Percentiles rank a stretch among this genome's conserved stretches.
Conservation (phyloP, 179 eudicot species). For the Silene vulgaris region DNA sequence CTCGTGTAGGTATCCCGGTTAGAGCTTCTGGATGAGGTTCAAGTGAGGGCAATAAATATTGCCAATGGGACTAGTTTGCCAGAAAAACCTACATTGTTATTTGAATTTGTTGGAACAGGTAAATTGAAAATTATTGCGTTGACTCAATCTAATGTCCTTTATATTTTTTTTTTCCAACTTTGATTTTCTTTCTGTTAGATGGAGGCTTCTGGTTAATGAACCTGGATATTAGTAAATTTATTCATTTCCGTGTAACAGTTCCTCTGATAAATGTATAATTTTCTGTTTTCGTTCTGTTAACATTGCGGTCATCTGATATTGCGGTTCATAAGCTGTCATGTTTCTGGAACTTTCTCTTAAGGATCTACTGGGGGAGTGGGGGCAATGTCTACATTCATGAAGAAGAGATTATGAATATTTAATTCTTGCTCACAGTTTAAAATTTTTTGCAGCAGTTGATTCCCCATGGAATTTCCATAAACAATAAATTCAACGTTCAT, state of each 20-base stretch:
- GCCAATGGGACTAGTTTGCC: conserved; percentile 83
- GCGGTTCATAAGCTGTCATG: background rate
- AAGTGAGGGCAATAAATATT: conserved; percentile 77
- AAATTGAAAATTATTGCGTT: conserved; percentile 6
- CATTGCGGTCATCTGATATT: conserved; percentile 9
- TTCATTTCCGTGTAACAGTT: too few relatives aligned
- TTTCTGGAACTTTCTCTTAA: background rate
- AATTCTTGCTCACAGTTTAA: too few relatives aligned
- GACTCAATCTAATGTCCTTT: background rate
- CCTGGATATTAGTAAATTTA: too few relatives aligned
- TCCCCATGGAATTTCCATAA: too few relatives aligned
- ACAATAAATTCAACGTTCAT: too few relatives aligned
- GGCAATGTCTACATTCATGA: too few relatives aligned
- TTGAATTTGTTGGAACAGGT: conserved; percentile 98
- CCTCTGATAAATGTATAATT: background rate
- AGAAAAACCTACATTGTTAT: conserved; percentile 79
- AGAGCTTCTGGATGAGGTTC: conserved; percentile 95
- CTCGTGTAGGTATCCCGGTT: conserved; percentile 73
- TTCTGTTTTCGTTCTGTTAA: background rate
- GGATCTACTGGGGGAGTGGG: too few relatives aligned
- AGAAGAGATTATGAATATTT: too few relatives aligned
- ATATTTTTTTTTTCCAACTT: background rate
- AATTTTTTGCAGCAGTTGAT: too few relatives aligned
- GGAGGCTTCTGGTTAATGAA: background rate
- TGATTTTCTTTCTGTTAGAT: background rate